Evolutionary conservation across 2,329 filamentous ascomycete species (phyloP), one percentile per base, ranked within the genome.

Genomic region (Pyrenochaeta sp.): DNA sequence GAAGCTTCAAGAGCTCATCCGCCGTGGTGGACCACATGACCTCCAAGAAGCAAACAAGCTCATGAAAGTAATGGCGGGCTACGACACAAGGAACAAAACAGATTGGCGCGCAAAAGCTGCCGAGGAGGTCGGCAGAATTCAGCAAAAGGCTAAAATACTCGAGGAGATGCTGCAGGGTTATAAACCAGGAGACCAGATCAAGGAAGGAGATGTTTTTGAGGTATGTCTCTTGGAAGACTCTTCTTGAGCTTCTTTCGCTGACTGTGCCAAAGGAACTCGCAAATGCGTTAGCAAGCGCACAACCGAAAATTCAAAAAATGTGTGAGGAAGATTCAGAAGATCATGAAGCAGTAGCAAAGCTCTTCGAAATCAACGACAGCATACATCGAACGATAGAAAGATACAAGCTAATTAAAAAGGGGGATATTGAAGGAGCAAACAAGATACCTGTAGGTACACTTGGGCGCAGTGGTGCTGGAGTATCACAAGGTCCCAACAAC

Each of bases 1-100:
- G n/a, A 99, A 99, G 77, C 83, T 99, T 15, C 95, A 99, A 73
- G 95, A 99, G 78, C 82, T 99, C 47, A 98, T 99, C 72, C 89
- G 95, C 56, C 85, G 95, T 63, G 95, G 95, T 49, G 89, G 91
- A 4, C 95, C 95, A 21, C 90, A 96, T 60, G 95, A 99, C 75
- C 80, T 99, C 54, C 94, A 97, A 75, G 95, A 99, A 80, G 95
- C 95, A 48, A 99, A 98, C 73, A 89, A 92, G 66, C 83, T 99
- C 47, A 99, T 99, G 95, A 99, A 99, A 79, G 85, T 99, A 63
- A 98, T 99, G 95, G 95, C 95, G 47, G 95, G 95, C 58, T 99
- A 91, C 76, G 95, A 99, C 75, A 97, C 91, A 53, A 84, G 93
- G 65, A 90, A 92, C 74, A 98, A 98, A 80, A 97, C 95, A 1